These are phyloP conservation scores for Asparagopsis taxiformis DNA, from an alignment of 31 red algal genomes.

Conservation along the genomic window DNA sequence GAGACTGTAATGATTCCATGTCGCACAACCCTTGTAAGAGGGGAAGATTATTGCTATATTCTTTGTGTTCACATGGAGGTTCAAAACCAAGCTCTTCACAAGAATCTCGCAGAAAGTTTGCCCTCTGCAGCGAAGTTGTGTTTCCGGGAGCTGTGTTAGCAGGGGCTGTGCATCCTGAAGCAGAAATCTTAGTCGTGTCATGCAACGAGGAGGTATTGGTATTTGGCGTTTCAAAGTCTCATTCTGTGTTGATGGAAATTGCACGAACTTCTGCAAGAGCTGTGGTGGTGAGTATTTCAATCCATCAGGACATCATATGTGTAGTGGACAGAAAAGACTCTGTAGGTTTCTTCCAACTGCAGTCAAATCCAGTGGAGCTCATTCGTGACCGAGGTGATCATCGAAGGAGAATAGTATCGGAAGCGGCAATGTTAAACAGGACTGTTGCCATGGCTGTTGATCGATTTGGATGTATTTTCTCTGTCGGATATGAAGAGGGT, in stretches of 20 bases:
- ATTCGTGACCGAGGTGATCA: conserved; percentile 52
- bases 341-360: conserved; percentile 45
- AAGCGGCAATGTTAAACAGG: conserved; percentile 60
- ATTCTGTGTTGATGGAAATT: conserved; percentile 38
- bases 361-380: conserved; percentile 9
- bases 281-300: conserved; percentile 52
- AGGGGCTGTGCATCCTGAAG: conserved; percentile 34
- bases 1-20: conserved; percentile 3
- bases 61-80: not conserved
- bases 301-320: conserved; percentile 59
- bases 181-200: conserved; percentile 35
- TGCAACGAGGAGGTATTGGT: conserved; percentile 68
- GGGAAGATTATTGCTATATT: conserved; percentile 47
- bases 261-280: conserved; percentile 33
- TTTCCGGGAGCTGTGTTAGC: conserved; percentile 58
- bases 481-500: conserved; percentile 65
- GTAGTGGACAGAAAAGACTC: conserved; percentile 67
- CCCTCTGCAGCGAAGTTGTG: conserved; percentile 50
- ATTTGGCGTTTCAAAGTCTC: conserved; percentile 25
- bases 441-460: conserved; percentile 53
- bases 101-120: conserved; percentile 22
- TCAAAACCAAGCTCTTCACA: not conserved
- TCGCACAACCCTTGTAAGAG: conserved; percentile 13
- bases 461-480: conserved; percentile 48
- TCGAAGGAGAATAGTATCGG: conserved; percentile 51